These are phyloP conservation scores for Pisolithus marmoratus DNA, from an alignment of 768 basidiomycete species.

Conservation along the genomic window DNA sequence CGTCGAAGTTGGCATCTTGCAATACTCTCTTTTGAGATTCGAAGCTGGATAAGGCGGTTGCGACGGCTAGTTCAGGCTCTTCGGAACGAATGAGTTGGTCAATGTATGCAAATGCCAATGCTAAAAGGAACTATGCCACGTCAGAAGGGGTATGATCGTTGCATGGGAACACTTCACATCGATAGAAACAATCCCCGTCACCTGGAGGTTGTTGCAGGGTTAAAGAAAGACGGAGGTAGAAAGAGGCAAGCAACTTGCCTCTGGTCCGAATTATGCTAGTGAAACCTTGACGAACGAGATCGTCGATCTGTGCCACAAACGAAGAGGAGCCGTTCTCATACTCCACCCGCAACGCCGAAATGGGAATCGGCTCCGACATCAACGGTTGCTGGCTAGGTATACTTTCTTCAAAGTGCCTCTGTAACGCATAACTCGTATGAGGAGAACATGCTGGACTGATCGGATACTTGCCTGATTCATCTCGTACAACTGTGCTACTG, in stretches of 20 bases:
- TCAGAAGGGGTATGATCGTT: constrained; percentile 6
- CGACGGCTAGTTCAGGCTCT: constrained; percentile 43
- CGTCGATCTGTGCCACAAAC: constrained; percentile 74
- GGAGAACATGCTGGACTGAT: not conserved
- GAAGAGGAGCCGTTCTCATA: constrained; percentile 48
- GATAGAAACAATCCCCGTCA: constrained; percentile 90
- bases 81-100: constrained; percentile 54
- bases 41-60: constrained; percentile 32
- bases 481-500: constrained; percentile 32
- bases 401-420: constrained; percentile 38
- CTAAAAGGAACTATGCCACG: constrained; percentile 36
- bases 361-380: constrained; percentile 48
- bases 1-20: constrained; percentile 55
- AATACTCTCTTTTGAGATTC: constrained; percentile 44
- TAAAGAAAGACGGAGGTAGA: not conserved
- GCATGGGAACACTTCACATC: constrained; percentile 46
- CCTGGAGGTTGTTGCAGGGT: constrained; percentile 35
- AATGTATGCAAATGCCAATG: constrained; percentile 77
- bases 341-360: constrained; percentile 54
- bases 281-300: constrained; percentile 59
- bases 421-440: not conserved
- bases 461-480: constrained; percentile 32
- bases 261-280: constrained; percentile 60
- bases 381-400: constrained; percentile 40
- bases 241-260: constrained; percentile 39